Evolutionary conservation across 1,139 yeast species (phyloP), one percentile per base, ranked within the genome.

Genomic region (Geotrichum cucujoidarum): DNA sequence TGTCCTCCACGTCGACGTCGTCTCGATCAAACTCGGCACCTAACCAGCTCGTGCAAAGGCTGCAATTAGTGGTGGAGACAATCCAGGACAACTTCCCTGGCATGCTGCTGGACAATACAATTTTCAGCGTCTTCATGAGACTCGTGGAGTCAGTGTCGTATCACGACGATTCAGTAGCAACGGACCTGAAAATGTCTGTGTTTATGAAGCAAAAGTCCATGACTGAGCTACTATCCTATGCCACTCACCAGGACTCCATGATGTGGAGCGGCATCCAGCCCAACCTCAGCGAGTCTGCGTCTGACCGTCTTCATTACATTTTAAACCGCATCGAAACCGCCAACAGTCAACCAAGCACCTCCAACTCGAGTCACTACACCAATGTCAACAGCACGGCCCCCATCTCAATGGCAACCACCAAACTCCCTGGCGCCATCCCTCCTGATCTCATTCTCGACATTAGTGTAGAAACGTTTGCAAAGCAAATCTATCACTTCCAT

Each of bases 71-170:
- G 2, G 69, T 77, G 1, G 72, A 73, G 36, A 71, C 75, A 0
- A 66, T 77, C 6, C 64, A 71, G 37, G 74, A 71, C 35, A 65
- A 71, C 30, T 76, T 76, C 52, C 74, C 78, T 1, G 82, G 85
- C 5, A 74, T 79, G 71, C 57, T 80, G 8, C 60, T 80, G 20
- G 80, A 78, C 50, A 72, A 70, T 16, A 65, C 68, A n/a, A 70
- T 77, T 21, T 70, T 71, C 47, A 71, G 71, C 21, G 65, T 70
- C 1, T 56, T 77, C 1, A 67, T 71, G 58, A 69, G 69, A 36
- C 57, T 80, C 32, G 60, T 77, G 11, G 71, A 70, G 35, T 63
- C 74, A 0, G 67, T 80, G 21, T 69, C 74, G 30, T 61, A 68
- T 4, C 76, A 75, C 53, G 72, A 75, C 55, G 77, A 75, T 51